Base-by-base conservation (phyloP, 495 filamentous ascomycete species). In the Parachaetomium inaequale region DNA sequence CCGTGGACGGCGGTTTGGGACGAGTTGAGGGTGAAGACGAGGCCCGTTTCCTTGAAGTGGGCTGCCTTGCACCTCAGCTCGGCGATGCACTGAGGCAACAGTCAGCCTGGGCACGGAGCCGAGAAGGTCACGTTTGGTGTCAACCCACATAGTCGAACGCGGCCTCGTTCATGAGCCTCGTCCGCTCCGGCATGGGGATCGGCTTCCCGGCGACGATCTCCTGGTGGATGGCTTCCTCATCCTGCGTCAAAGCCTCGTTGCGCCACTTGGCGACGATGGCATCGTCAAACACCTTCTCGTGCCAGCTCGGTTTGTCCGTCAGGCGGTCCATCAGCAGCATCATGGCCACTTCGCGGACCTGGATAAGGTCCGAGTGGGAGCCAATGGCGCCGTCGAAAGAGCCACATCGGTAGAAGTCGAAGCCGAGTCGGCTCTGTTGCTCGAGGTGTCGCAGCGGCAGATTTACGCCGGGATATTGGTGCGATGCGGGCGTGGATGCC, bases 221-320 rank as follows among this genome's bases (percentile, higher is more conserved):
- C 23, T 58, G 23, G 38, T 65, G 74, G 17, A 81, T 54, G 28
- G 63, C 66, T 1, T 66, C 66, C 23, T 73, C 66, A 26, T 62
- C 58, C 47, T 42, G 62, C 8, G 62, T 65, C 25, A 76, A 53
- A 25, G 73, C 70, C 59, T 80, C 76, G 15, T 60, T 32, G 40
- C 70, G 65, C 78, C 76, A 80, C 43, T 74, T 73, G 14, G 59
- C 64, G 14, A 72, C 67, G 28, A 78, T 77, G 2, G 52, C 47
- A 2, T 81, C 73, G 66, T 87, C 73, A 60, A 83, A 84, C 49
- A 87, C 76, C 68, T 87, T 81, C 21, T 73, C 69, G 60, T 84
- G 75, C 85, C 82, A 87, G 32, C 80, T 69, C 2, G 70, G 69
- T 53, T 81, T 81, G 63, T 78, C 74, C 2, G 73, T 74, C 12